phyloP scores from a whole-genome alignment of 306 rosid genomes.

The Glycine soja region DNA sequence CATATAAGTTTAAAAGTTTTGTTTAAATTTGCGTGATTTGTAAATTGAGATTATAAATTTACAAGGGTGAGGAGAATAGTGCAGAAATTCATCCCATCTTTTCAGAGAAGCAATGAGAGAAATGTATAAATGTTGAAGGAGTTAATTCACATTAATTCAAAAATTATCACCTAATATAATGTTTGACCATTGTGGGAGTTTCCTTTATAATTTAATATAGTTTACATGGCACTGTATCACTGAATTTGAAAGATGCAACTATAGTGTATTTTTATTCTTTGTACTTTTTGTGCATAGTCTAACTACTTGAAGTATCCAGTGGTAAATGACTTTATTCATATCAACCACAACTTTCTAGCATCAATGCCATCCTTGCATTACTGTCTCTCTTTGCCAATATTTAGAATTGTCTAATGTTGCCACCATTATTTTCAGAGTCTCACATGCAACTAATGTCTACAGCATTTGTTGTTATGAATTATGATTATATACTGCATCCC shows the following conservation, averaged over 20 bases:
- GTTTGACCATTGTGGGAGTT: slow-evolving; percentile 21
- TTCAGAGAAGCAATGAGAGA: slow-evolving; percentile 6
- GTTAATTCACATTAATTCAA: slow-evolving; percentile 19
- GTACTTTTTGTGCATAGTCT: slow-evolving; percentile 18
- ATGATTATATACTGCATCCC: slow-evolving; percentile 14
- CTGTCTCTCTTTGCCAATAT: background rate
- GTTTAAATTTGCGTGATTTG: slow-evolving; percentile 22
- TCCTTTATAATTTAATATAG: slow-evolving; percentile 13
- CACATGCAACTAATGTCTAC: background rate
- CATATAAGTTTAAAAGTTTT: slow-evolving; percentile 22
- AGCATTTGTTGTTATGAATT: slow-evolving; percentile 26
- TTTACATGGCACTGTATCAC: background rate
- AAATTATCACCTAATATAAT: slow-evolving; percentile 7
- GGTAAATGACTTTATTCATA: background rate
- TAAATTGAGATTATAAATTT: slow-evolving; percentile 17
- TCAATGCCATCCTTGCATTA: background rate
- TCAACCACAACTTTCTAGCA: background rate
- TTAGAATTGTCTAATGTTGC: slow-evolving; percentile 30
- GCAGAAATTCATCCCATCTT: slow-evolving; percentile 7
- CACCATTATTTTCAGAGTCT: slow-evolving; percentile 1
- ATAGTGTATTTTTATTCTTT: slow-evolving; percentile 10
- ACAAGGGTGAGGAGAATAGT: background rate
- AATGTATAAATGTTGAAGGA: background rate
- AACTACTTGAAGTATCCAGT: background rate
- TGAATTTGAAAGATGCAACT: slow-evolving; percentile 12